Evolutionary conservation across 2,329 filamentous ascomycete species (phyloP), one percentile per base, ranked within the genome.

Genomic region (Alternaria conjuncta): DNA sequence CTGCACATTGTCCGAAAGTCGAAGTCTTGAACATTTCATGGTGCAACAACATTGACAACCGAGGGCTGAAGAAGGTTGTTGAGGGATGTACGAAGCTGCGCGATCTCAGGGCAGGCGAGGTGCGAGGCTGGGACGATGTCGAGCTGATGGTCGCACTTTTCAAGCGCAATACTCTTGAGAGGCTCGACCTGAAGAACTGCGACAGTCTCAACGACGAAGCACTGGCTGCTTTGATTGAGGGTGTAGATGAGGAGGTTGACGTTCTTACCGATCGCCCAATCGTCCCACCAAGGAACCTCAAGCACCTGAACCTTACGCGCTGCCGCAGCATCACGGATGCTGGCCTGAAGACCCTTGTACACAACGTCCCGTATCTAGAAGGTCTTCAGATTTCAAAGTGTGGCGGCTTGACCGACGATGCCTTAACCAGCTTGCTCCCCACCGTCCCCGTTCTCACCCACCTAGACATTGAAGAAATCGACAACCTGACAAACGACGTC

Each of bases 21-120:
- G 90, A 97, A 79, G 86, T 88, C 59, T 86, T 98, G 68, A 96
- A 97, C 73, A 88, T 98, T 20, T 97, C 94, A 0, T 98, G 95
- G 93, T 99, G 96, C 82, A 90, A 89, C 69, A 91, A 93, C 64
- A 89, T 97, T 75, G 91, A 96, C 74, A 91, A 92, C 9, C 84
- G 87, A 12, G 94, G 94, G 5, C 83, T 98, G 57, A 88, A 86
- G 67, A 86, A 87, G 55, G 86, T 99, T 2, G 83, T 97, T 1
- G 84, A 91, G 63, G 86, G 86, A 3, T 98, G 96, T 74, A 84
- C 86, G 0, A 89, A 85, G 57, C 82, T 99, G 58, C 90, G 84
- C 57, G 94, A 98, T 71, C 83, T 99, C 28, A 88, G 93, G 62
- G 93, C 92, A 10, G 90, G 92, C 50, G 94, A 97, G 79, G 87